Evolutionary conservation across 257 asterid species (phyloP).

Genomic region (Dorcoceras hygrometricum): DNA sequence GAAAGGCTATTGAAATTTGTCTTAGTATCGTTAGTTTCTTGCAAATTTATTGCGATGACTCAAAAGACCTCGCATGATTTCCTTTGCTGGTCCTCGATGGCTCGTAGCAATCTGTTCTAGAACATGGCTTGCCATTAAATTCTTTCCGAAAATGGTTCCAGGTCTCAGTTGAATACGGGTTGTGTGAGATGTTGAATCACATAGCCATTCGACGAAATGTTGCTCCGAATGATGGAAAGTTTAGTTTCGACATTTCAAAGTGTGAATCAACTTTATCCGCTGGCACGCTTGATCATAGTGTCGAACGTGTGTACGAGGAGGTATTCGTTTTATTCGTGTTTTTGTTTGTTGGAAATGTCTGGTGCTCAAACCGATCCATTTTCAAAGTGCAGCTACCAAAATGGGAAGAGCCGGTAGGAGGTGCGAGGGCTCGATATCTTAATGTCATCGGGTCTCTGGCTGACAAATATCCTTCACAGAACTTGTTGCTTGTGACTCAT

Average conservation of each 20-base stretch:
- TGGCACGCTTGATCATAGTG: slow-evolving; percentile 57
- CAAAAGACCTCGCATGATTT: too few relatives aligned
- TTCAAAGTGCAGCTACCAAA: slow-evolving; percentile 52
- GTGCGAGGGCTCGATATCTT: slow-evolving; percentile 58
- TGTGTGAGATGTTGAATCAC: slow-evolving; percentile 79
- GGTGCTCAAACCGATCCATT: background rate
- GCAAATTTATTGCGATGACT: too few relatives aligned
- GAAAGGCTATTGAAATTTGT: background rate
- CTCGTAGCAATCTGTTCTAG: background rate
- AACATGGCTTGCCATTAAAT: background rate
- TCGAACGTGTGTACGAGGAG: slow-evolving; percentile 53
- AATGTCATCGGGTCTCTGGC: slow-evolving; percentile 65
- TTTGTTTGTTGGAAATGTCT: background rate
- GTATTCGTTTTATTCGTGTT: slow-evolving; percentile 29
- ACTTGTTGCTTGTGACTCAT: slow-evolving; percentile 83
- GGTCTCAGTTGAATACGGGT: slow-evolving; percentile 83
- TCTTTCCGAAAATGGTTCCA: slow-evolving; percentile 17
- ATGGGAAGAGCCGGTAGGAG: slow-evolving; percentile 65
- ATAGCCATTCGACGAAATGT: slow-evolving; percentile 55
- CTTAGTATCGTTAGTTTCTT: background rate
- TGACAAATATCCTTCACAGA: slow-evolving; percentile 73
- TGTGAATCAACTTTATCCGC: slow-evolving; percentile 70
- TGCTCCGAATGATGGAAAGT: slow-evolving; percentile 73
- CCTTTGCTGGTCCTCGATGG: background rate
- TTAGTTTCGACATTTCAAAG: slow-evolving; percentile 52